Evolutionary conservation across 441 rosid species (phyloP).

Genomic region (Adansonia rubrostipa): DNA sequence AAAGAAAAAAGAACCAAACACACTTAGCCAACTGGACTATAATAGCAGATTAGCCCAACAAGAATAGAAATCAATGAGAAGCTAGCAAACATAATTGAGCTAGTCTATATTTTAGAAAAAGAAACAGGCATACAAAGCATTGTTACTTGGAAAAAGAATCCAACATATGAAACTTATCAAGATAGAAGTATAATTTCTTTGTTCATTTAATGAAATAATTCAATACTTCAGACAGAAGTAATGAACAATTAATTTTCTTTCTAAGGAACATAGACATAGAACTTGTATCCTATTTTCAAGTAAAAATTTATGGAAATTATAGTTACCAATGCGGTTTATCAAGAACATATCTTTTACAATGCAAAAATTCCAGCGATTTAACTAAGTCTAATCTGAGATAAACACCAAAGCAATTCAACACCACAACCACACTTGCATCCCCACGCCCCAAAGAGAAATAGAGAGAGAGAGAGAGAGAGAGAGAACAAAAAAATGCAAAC

Average conservation of each 20-base stretch:
- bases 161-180: not conserved
- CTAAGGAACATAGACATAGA: not conserved
- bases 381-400: not conserved
- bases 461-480: not conserved
- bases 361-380: not conserved
- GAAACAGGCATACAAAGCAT: not conserved
- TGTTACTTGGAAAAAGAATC: slow-evolving; percentile 2
- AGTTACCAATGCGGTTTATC: not conserved
- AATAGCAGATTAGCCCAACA: not conserved
- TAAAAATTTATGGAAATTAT: not conserved
- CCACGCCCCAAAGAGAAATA: not conserved
- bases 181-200: slow-evolving; percentile 14
- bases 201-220: not conserved
- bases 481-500: not conserved
- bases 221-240: slow-evolving; percentile 14
- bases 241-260: not conserved
- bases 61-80: not conserved
- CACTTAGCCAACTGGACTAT: slow-evolving; percentile 14
- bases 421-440: slow-evolving; percentile 2
- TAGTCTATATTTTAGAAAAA: slow-evolving; percentile 8
- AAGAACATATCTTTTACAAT: not conserved
- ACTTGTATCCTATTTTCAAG: not conserved
- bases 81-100: slow-evolving; percentile 2
- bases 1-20: not conserved
- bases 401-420: not conserved